Evolutionary conservation across 176 grass and related monocot genomes (phyloP), one percentile per base, ranked within the genome.

Genomic region (Coix lacrymajobi): DNA sequence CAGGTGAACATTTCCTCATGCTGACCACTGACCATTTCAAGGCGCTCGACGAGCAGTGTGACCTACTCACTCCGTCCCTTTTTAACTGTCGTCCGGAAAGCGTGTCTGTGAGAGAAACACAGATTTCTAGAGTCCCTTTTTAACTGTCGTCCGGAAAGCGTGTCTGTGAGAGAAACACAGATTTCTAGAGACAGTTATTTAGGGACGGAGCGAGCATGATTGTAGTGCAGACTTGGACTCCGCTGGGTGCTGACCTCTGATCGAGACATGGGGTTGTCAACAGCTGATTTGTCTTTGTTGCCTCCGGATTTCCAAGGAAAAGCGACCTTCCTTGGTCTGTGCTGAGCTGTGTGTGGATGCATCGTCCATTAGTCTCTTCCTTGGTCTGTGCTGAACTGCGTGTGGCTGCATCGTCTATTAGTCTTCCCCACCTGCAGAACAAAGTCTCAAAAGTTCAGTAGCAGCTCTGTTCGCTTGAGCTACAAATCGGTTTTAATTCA

Each of bases 21-120:
- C 60, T 62, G 81, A 61, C 60, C 81, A 28, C 78, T 87, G 79
- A 77, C 85, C 71, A n/a, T 81, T 78, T 86, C 83, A 71, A 83
- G 41, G 34, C 22, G 12, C 19, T 33, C 40, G 39, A 44, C 0
- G 41, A 76, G 28, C 15, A 4, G 77, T 30, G 66, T 28, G 69
- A 24, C 66, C 6, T 51, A n/a, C n/a, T n/a, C n/a, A n/a, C n/a
- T n/a, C n/a, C n/a, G n/a, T n/a, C n/a, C n/a, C n/a, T n/a, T n/a
- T n/a, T n/a, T n/a, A n/a, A n/a, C n/a, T n/a, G n/a, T n/a, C n/a
- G n/a, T n/a, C n/a, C n/a, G n/a, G n/a, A n/a, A n/a, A n/a, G n/a
- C n/a, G n/a, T n/a, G n/a, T n/a, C n/a, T n/a, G n/a, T n/a, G n/a
- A n/a, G n/a, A n/a, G n/a, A n/a, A n/a, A n/a, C n/a, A n/a, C n/a